A percentile compares a stretch with the other conserved stretches of the same genome.
Conservation (phyloP, 805 yeast species). For the Ogataea corticis region DNA sequence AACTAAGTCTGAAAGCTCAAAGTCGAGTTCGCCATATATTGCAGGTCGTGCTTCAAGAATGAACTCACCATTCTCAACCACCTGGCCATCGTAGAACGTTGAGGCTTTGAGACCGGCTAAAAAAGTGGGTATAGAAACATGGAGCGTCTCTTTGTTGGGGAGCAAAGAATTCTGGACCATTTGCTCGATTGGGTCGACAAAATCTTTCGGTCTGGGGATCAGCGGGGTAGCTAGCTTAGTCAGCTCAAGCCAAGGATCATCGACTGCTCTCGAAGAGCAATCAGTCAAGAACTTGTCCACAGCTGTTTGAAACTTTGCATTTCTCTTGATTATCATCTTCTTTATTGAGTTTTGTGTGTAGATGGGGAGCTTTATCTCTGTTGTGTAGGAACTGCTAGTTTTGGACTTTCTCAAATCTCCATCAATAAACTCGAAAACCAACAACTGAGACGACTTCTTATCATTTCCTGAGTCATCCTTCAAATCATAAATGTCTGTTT, state of each 20-base stretch:
- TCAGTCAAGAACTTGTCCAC: conserved; percentile 38
- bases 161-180: conserved; percentile 41
- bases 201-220: conserved; percentile 51
- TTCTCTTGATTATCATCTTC: conserved; percentile 58
- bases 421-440: conserved; percentile 78
- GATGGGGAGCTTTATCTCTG: conserved; percentile 50
- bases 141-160: conserved; percentile 21
- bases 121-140: conserved; percentile 44
- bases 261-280: conserved; percentile 31
- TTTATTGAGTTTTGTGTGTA: conserved; percentile 59
- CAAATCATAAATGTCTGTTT: conserved; percentile 51
- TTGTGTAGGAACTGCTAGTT: conserved; percentile 42
- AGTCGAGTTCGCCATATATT: conserved; percentile 40
- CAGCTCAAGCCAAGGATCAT: conserved; percentile 45
- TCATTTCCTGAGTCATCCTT: conserved; percentile 39
- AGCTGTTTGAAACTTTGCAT: conserved; percentile 48
- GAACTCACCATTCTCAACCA: conserved; percentile 51
- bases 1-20: conserved; percentile 52
- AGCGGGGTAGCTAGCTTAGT: conserved; percentile 34
- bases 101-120: conserved; percentile 47
- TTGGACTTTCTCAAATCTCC: conserved; percentile 53
- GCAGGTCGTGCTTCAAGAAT: conserved; percentile 48
- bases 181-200: conserved; percentile 62
- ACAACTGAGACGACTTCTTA: conserved; percentile 47
- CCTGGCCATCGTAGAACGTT: conserved; percentile 62